phyloP scores from a whole-genome alignment of 2,329 filamentous ascomycete genomes.

The Tolypocladium cylindrosporum region DNA sequence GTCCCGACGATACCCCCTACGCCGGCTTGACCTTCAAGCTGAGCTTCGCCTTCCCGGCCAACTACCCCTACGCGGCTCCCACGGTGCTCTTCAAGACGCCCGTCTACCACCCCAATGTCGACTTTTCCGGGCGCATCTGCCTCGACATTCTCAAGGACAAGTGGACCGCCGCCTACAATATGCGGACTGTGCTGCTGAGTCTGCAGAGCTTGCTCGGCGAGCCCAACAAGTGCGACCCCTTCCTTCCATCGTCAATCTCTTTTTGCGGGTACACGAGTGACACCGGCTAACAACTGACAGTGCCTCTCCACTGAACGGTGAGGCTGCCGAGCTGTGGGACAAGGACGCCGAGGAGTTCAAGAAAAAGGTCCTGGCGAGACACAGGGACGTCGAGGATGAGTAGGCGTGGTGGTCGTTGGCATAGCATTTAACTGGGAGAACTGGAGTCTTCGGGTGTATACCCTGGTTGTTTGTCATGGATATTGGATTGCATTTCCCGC shows the following conservation, averaged over 20 bases:
- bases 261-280: background rate
- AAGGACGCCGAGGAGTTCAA: constrained; percentile 81
- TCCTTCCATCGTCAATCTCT: background rate
- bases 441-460: constrained; percentile 30
- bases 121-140: constrained; percentile 94
- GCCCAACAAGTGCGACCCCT: constrained; percentile 78
- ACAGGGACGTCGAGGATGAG: constrained; percentile 56
- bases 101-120: constrained; percentile 98
- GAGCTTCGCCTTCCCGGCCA: constrained; percentile 77
- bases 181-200: constrained; percentile 84
- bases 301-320: constrained; percentile 86
- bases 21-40: constrained; percentile 84
- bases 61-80: constrained; percentile 87
- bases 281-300: constrained; percentile 34
- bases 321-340: constrained; percentile 94
- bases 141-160: constrained; percentile 98
- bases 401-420: constrained; percentile 16
- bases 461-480: constrained; percentile 19
- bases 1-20: constrained; percentile 87
- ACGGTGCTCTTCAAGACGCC: constrained; percentile 96
- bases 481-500: constrained; percentile 22
- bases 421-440: constrained; percentile 22
- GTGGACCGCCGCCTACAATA: constrained; percentile 97
- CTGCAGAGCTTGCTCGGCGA: constrained; percentile 92
- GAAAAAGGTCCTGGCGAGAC: constrained; percentile 55